phyloP scores from a whole-genome alignment of 2,329 filamentous ascomycete genomes.

The Alternaria sp. region DNA sequence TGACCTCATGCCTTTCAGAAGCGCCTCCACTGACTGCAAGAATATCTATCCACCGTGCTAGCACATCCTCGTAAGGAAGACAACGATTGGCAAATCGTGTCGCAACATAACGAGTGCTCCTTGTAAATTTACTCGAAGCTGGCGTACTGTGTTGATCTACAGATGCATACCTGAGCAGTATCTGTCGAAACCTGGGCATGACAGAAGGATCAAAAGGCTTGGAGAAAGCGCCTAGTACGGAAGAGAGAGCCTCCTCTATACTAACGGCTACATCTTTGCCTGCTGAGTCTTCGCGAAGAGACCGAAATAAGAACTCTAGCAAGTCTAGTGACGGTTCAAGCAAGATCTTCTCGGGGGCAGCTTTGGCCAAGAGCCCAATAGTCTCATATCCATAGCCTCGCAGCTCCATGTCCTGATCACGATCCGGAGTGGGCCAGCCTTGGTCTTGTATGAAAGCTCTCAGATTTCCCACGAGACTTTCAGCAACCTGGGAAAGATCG shows the following conservation, averaged over 20 bases:
- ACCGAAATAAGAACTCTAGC: slow-evolving; percentile 82
- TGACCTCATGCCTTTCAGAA: slow-evolving; percentile 79
- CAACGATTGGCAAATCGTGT: slow-evolving; percentile 92
- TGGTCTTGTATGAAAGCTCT: slow-evolving; percentile 78
- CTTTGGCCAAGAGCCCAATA: slow-evolving; percentile 79
- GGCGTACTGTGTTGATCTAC: slow-evolving; percentile 23
- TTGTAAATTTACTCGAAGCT: slow-evolving; percentile 52
- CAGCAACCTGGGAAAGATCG: slow-evolving; percentile 71
- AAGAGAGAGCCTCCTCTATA: slow-evolving; percentile 88
- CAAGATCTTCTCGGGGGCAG: slow-evolving; percentile 66
- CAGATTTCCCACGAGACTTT: slow-evolving; percentile 72
- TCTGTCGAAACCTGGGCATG: slow-evolving; percentile 51
- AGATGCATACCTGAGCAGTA: slow-evolving; percentile 45
- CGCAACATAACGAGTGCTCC: slow-evolving; percentile 79
- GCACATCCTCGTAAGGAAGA: slow-evolving; percentile 78
- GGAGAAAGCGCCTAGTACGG: slow-evolving; percentile 69
- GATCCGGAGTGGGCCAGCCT: slow-evolving; percentile 77
- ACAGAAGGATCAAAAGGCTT: slow-evolving; percentile 52
- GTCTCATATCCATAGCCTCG: slow-evolving; percentile 88
- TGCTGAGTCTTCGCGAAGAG: slow-evolving; percentile 80
- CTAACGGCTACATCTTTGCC: slow-evolving; percentile 79
- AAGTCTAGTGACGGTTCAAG: slow-evolving; percentile 62
- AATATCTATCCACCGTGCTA: slow-evolving; percentile 87
- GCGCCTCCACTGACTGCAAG: slow-evolving; percentile 74
- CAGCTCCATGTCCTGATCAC: slow-evolving; percentile 67